Percentiles rank a stretch among this genome's conserved stretches.
Evolutionary conservation across 192 early-diverging fungal species (phyloP).

Genomic region (Mortierella antarctica): DNA sequence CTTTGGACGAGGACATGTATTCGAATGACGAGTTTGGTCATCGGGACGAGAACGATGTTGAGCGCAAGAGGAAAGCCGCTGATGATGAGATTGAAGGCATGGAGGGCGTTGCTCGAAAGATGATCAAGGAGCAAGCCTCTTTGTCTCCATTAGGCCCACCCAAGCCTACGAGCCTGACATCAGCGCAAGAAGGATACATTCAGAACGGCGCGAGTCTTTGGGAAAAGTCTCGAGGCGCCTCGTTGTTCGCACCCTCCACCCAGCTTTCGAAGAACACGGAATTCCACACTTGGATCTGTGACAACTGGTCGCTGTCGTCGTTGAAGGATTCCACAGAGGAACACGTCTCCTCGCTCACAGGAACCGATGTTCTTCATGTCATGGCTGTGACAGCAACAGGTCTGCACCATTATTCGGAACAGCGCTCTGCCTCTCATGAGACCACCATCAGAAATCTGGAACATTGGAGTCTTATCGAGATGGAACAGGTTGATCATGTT

Average conservation of each 20-base stretch:
- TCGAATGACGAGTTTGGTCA: slow-evolving; percentile 16
- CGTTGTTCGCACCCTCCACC: slow-evolving; percentile 14
- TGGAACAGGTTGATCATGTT: slow-evolving; percentile 8
- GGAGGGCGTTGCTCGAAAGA: slow-evolving; percentile 3
- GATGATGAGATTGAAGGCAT: not conserved
- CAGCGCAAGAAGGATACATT: slow-evolving; percentile 19
- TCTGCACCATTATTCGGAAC: slow-evolving; percentile 39
- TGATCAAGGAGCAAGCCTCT: slow-evolving; percentile 3
- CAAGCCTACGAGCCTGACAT: not conserved
- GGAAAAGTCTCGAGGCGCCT: slow-evolving; percentile 22
- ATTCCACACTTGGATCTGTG: slow-evolving; percentile 33
- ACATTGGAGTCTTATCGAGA: slow-evolving; percentile 47
- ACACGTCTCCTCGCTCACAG: not conserved
- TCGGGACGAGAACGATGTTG: slow-evolving; percentile 1
- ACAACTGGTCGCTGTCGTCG: slow-evolving; percentile 10
- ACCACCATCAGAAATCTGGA: slow-evolving; percentile 14
- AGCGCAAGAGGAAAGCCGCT: slow-evolving; percentile 28
- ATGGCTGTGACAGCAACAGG: slow-evolving; percentile 38
- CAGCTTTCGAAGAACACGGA: slow-evolving; percentile 12
- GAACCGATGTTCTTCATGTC: slow-evolving; percentile 17
- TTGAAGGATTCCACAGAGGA: slow-evolving; percentile 12
- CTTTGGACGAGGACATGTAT: slow-evolving; percentile 19
- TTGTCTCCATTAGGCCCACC: not conserved
- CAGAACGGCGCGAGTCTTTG: slow-evolving; percentile 12
- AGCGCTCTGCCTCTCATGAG: not conserved